phyloP scores from a whole-genome alignment of 2,329 filamentous ascomycete species.

The Pseudogymnoascus destructans region DNA sequence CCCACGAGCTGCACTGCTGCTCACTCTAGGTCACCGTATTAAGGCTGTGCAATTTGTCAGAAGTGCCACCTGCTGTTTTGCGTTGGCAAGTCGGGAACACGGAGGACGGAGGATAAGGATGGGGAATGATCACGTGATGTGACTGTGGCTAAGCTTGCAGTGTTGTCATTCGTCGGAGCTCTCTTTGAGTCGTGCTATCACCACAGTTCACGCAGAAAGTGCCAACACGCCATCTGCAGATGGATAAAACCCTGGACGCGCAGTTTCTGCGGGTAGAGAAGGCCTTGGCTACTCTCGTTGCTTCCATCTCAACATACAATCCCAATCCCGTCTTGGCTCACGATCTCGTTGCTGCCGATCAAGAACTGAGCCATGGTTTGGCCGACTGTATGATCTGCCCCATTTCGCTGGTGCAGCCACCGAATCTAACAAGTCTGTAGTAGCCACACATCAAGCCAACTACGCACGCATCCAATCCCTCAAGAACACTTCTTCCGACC shows the following conservation, averaged over 20 bases:
- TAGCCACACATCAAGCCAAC: conserved; percentile 65
- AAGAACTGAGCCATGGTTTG: conserved; percentile 51
- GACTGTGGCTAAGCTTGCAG: not conserved
- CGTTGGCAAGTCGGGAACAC: not conserved
- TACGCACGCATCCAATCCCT: conserved; percentile 54
- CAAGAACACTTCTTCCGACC: conserved; percentile 48
- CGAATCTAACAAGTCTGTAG: conserved; percentile 29
- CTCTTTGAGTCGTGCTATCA: not conserved
- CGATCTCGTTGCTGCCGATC: conserved; percentile 59
- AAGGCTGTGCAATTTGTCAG: conserved; percentile 8
- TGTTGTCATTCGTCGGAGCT: not conserved
- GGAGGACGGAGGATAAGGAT: not conserved
- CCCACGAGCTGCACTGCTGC: not conserved
- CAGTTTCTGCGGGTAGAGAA: conserved; percentile 55
- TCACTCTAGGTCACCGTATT: conserved; percentile 11
- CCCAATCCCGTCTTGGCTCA: conserved; percentile 54
- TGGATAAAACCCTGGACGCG: conserved; percentile 49
- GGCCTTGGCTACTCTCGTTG: conserved; percentile 55
- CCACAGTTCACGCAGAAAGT: not conserved
- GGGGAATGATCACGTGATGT: not conserved
- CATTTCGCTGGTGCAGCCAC: not conserved
- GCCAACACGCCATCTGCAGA: conserved; percentile 23
- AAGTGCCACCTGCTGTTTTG: not conserved
- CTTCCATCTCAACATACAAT: conserved; percentile 73
- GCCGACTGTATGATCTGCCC: conserved; percentile 40